These are phyloP conservation scores for Puccinia coronata DNA, from an alignment of 1,284 basidiomycete species.

Conservation along the genomic window DNA sequence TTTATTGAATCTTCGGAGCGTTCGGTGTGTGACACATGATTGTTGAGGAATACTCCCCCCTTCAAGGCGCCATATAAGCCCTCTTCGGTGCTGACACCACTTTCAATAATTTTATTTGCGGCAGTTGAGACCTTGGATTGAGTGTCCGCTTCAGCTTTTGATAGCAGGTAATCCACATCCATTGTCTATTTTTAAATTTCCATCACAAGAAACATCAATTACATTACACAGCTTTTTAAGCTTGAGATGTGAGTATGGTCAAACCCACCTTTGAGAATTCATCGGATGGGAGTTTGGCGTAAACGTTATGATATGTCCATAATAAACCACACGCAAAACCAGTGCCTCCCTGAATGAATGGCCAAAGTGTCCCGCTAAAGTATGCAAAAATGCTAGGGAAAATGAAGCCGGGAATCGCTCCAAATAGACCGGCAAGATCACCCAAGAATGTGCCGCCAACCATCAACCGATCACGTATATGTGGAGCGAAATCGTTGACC, in stretches of 20 bases:
- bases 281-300: constrained; percentile 31
- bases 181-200: constrained; percentile 22
- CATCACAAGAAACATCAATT: constrained; percentile 13
- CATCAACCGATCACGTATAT: constrained; percentile 18
- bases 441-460: constrained; percentile 22
- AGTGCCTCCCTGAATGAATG: constrained; percentile 40
- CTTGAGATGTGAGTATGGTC: too few relatives aligned
- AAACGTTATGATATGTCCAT: constrained; percentile 49
- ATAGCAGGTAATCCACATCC: constrained; percentile 38
- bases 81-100: constrained; percentile 38
- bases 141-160: constrained; percentile 28
- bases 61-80: constrained; percentile 45
- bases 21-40: constrained; percentile 30
- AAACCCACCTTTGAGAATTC: constrained; percentile 43
- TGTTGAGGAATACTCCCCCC: constrained; percentile 47
- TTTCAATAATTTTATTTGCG: constrained; percentile 4
- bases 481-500: constrained; percentile 44
- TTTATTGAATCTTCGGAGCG: constrained; percentile 33
- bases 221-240: too few relatives aligned
- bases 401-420: constrained; percentile 45
- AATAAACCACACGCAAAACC: constrained; percentile 29
- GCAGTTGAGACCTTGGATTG: constrained; percentile 29
- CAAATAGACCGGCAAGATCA: constrained; percentile 41
- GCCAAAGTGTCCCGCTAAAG: constrained; percentile 40
- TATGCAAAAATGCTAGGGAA: not conserved